Base-by-base conservation (phyloP, 805 yeast genomes). In the Henningerozyma blattae region DNA sequence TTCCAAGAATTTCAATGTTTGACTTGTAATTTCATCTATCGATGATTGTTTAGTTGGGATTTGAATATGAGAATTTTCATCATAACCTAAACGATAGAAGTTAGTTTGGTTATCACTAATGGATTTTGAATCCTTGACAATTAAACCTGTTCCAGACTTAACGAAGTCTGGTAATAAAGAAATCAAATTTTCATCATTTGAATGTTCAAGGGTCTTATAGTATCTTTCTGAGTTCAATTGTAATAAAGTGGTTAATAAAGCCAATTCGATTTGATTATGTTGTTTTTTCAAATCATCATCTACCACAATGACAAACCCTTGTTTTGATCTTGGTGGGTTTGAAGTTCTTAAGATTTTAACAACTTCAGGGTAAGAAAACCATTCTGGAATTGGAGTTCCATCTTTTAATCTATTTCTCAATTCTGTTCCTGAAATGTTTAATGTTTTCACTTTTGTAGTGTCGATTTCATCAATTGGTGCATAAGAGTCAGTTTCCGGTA, bases 351-450 rank as follows among this genome's bases (percentile, higher is more conserved):
- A 70, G 39, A 89, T 86, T 57, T 72, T 71, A 39, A 89, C 97
- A 34, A 89, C 95, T 60, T 87, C 96, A 3, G 95, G 95, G 62
- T 87, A 87, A 4, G 95, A 84, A 62, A 89, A 87, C 97, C 97
- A 87, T 55, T 75, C 91, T 42, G 97, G 97, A 47, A 87, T 89
- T 41, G 78, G 78, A 28, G 79, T 69, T 38, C 96, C 96, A 40
- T 77, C 80, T 64, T 76, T 77, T 55, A 87, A 72, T 45, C 89
- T 75, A 59, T 78, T 77, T 64, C 96, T 77, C 52, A 89, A 72
- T 63, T 87, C 95, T 22, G 97, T 87, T 50, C 97, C 97, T 13
- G 95, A 84, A 44, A 83, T 83, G 61, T 86, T 87, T 38, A 89
- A 74, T 18, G 97, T 89, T 61, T 73, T 77, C 38, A 76, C 75